phyloP scores from a whole-genome alignment of 2,329 filamentous ascomycete genomes.

The Lithohypha guttulata region DNA sequence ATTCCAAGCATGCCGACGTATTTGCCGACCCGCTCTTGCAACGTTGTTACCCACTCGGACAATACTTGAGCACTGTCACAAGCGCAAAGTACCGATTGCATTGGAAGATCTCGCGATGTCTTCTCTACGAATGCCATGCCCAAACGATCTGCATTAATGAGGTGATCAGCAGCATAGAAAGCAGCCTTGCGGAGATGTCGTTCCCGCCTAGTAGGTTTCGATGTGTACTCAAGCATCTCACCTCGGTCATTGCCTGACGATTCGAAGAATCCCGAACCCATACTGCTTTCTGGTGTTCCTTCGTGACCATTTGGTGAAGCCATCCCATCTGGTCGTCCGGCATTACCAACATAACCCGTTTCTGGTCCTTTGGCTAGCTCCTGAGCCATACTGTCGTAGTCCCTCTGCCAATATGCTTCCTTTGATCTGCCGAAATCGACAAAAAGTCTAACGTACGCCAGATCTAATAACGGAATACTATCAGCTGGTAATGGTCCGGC shows the following conservation, averaged over 20 bases:
- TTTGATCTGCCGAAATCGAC: conserved; percentile 88
- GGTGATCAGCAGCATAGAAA: conserved; percentile 84
- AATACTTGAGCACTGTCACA: conserved; percentile 92
- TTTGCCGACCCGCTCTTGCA: conserved; percentile 86
- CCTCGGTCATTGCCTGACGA: background rate
- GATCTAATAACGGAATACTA: conserved; percentile 77
- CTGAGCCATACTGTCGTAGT: conserved; percentile 84
- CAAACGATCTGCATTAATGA: conserved; percentile 77
- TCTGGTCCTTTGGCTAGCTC: conserved; percentile 72
- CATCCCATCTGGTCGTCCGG: background rate
- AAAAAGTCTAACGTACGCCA: conserved; percentile 85
- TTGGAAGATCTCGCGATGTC: conserved; percentile 70
- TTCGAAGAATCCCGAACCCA: background rate
- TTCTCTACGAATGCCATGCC: conserved; percentile 78
- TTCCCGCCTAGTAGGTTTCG: conserved; percentile 58
- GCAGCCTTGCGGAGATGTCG: conserved; percentile 87
- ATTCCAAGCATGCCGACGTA: conserved; percentile 80
- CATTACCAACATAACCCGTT: background rate
- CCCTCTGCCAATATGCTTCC: conserved; percentile 85
- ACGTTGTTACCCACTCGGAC: conserved; percentile 83
- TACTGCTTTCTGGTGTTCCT: background rate
- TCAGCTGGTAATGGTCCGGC: conserved; percentile 76
- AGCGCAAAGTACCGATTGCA: conserved; percentile 82
- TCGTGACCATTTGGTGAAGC: background rate
- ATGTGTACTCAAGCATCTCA: background rate